Percentiles rank a stretch among this genome's conserved stretches.
Evolutionary conservation across 371 early-diverging fungal species (phyloP).

Genomic region (Mucor velutinosus): DNA sequence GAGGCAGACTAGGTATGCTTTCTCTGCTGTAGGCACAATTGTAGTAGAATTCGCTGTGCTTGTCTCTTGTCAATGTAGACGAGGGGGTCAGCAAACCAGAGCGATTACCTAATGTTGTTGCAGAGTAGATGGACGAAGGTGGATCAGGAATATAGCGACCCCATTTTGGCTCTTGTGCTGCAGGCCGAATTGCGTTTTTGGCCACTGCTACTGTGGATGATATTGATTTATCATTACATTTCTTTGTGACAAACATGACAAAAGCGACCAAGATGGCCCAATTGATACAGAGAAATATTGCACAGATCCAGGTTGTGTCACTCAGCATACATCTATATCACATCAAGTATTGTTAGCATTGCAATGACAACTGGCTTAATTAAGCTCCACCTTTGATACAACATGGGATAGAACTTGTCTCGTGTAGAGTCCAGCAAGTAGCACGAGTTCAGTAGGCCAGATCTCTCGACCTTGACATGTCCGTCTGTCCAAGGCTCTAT

Average conservation of each 20-base stretch:
- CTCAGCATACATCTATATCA: slow-evolving; percentile 17
- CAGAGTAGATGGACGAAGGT: slow-evolving; percentile 14
- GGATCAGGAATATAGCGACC: slow-evolving; percentile 25
- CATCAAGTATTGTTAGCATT: not conserved
- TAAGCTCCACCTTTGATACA: slow-evolving; percentile 37
- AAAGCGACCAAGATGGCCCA: slow-evolving; percentile 8
- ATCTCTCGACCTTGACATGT: slow-evolving; percentile 20
- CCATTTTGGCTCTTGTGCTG: slow-evolving; percentile 14
- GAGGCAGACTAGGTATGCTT: not conserved
- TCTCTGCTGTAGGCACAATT: not conserved
- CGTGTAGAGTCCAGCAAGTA: slow-evolving; percentile 21
- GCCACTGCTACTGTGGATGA: not conserved
- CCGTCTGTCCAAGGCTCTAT: slow-evolving; percentile 42
- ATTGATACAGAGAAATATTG: slow-evolving; percentile 10
- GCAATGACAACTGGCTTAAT: not conserved
- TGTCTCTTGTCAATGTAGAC: slow-evolving; percentile 1
- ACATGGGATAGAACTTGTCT: slow-evolving; percentile 33
- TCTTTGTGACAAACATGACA: slow-evolving; percentile 1
- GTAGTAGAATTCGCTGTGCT: slow-evolving; percentile 5
- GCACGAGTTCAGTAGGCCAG: slow-evolving; percentile 34
- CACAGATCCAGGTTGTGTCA: slow-evolving; percentile 14
- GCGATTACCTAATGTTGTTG: not conserved
- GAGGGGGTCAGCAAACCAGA: slow-evolving; percentile 12
- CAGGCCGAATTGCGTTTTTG: not conserved
- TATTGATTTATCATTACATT: not conserved